Evolutionary conservation across 805 yeast species (phyloP), one percentile per base, ranked within the genome.

Genomic region (Cyberlindnera maritima): DNA sequence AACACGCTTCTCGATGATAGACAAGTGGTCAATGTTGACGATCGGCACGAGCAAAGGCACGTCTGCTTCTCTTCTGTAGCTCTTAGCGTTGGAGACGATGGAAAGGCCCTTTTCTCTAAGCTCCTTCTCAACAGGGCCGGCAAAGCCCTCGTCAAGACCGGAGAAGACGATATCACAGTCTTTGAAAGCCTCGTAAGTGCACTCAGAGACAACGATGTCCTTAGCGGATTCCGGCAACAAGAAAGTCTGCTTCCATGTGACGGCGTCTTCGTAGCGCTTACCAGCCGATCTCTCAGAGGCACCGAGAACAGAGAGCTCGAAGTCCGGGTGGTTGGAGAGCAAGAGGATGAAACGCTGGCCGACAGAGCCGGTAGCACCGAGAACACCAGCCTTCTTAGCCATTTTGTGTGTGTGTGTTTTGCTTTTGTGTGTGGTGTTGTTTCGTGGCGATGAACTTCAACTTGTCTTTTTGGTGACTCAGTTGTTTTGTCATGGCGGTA

Each of bases 321-420:
- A 90, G 50, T 88, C 88, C 21, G 98, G 98, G 65, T 94, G 97
- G 52, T 86, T 71, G 2, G 90, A 78, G 53, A 94, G 74, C 41
- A 94, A 73, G 40, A 92, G 73, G 51, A 94, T 91, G 65, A 94
- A 94, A 58, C 98, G 79, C 69, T 94, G 99, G 47, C 99, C 99
- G 33, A 94, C 99, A 36, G 96, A 83, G 44, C 99, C 99, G 12
- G 99, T 92, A 56, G 98, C 98, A 42, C 99, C 99, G 52, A 92
- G 75, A 58, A 94, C 97, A 73, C 99, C 99, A 56, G 77, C 78
- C 47, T 70, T 63, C 63, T 70, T 73, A 47, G 58, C 64, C 69
- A 64, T 67, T 44, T 43, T 45, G 19, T 15, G 11, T 36, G 7
- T 21, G 32, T 41, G 44, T 17, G 8, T 34, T 23, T 18, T 4